A percentile compares a stretch with the other conserved stretches of the same genome.
Evolutionary conservation across 495 filamentous ascomycete genomes (phyloP).

Genomic region (Staphylotrichum tortipilum): DNA sequence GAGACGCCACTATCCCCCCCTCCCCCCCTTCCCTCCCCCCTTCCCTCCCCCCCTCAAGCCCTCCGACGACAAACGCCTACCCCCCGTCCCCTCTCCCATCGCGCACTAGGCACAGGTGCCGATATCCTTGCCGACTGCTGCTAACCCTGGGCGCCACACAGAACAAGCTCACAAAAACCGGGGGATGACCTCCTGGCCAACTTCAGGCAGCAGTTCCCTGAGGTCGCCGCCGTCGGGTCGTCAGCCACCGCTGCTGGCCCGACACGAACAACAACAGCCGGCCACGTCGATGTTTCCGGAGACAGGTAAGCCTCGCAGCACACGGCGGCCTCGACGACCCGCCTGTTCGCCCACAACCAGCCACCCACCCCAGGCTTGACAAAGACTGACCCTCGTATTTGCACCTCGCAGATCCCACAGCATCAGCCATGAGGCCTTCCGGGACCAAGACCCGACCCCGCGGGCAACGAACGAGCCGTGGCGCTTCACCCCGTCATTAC

Average conservation of each 20-base stretch:
- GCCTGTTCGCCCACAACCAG: too few relatives aligned
- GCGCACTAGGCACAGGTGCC: neutral
- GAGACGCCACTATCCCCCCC: too few relatives aligned
- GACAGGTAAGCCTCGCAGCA: conserved; percentile 43
- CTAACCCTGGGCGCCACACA: conserved; percentile 32
- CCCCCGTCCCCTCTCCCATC: neutral
- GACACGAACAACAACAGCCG: conserved; percentile 29
- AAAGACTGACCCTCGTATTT: neutral
- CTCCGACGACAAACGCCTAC: too few relatives aligned
- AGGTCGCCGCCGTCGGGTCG: conserved; percentile 41
- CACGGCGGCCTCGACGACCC: too few relatives aligned
- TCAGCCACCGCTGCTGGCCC: conserved; percentile 24
- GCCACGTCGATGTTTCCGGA: conserved; percentile 32
- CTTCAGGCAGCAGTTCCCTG: conserved; percentile 73
- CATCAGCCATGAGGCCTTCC: conserved; percentile 45
- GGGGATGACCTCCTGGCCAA: conserved; percentile 71
- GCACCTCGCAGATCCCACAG: conserved; percentile 25
- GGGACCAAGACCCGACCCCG: conserved; percentile 74
- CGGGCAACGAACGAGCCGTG: conserved; percentile 66
- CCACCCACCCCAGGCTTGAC: neutral
- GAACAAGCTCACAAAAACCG: conserved; percentile 80
- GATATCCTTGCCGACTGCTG: conserved; percentile 1
- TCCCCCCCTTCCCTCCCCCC: too few relatives aligned
- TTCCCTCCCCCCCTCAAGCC: too few relatives aligned
- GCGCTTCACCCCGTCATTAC: conserved; percentile 76